phyloP scores from a whole-genome alignment of 352 stramenopile species.

The Phytophthora gonapodyides region DNA sequence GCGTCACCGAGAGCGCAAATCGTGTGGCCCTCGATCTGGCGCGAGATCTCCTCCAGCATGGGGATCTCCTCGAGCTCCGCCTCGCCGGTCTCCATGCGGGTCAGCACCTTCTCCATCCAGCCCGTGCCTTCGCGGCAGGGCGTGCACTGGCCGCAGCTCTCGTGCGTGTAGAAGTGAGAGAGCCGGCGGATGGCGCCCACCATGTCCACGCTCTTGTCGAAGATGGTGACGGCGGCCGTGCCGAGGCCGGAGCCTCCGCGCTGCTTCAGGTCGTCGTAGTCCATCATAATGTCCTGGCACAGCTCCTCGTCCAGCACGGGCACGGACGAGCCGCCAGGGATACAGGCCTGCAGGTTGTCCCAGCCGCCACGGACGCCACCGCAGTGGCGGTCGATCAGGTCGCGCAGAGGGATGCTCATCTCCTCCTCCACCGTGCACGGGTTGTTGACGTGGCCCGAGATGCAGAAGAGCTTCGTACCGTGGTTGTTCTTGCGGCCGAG shows the following conservation, averaged over 20 bases:
- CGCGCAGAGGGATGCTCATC: constrained; percentile 98
- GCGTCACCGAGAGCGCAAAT: constrained; percentile 99
- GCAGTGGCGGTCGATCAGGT: constrained; percentile 99
- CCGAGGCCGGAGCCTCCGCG: constrained; percentile 95
- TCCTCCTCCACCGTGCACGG: constrained; percentile 98
- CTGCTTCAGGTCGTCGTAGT: constrained; percentile 99
- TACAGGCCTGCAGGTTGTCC: constrained; percentile 99
- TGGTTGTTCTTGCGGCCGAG: constrained; percentile 99
- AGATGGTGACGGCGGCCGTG: constrained; percentile 99
- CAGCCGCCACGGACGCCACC: constrained; percentile 98
- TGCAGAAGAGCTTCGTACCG: constrained; percentile 99
- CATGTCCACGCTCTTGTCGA: constrained; percentile 99
- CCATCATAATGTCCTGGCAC: constrained; percentile 98
- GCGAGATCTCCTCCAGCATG: constrained; percentile 99
- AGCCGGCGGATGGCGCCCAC: constrained; percentile 98
- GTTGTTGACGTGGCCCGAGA: constrained; percentile 99
- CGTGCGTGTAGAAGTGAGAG: constrained; percentile 99
- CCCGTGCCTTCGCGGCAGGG: constrained; percentile 98
- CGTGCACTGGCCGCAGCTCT: constrained; percentile 99
- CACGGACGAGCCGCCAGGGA: constrained; percentile 97
- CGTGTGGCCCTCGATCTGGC: constrained; percentile 99
- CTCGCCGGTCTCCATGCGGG: constrained; percentile 98
- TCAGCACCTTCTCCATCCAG: constrained; percentile 98
- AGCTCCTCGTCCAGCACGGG: constrained; percentile 94
- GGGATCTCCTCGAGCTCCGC: constrained; percentile 98